These are phyloP conservation scores for Houttuynia cordata DNA, from an alignment of 164 flowering plant species.

Conservation along the genomic window DNA sequence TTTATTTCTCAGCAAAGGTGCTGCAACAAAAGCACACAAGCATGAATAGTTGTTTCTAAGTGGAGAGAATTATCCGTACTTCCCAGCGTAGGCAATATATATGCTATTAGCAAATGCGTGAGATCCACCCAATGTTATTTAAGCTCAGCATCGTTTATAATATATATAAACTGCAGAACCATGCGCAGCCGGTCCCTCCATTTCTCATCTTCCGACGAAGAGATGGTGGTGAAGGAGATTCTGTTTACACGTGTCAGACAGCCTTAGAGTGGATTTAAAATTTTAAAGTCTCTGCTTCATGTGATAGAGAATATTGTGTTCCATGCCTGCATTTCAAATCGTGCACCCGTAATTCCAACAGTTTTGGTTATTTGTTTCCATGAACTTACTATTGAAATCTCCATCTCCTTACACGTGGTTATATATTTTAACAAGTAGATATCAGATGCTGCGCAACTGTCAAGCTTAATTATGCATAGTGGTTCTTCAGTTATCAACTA, in stretches of 20 bases:
- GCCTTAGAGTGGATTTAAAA: conserved; percentile 39
- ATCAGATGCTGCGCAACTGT: no score
- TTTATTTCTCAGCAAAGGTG: no score
- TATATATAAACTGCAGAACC: background rate
- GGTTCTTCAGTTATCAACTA: no score
- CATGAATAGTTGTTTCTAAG: no score
- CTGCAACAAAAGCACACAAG: background rate
- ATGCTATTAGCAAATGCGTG: background rate
- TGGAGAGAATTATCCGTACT: background rate
- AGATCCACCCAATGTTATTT: background rate
- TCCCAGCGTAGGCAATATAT: background rate
- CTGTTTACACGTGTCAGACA: conserved; percentile 54
- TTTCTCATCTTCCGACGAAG: conserved; percentile 42
- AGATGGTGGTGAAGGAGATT: conserved; percentile 49
- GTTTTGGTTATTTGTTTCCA: background rate
- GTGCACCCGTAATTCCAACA: background rate
- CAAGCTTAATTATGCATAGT: no score
- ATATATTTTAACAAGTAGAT: no score
- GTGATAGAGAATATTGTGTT: conserved; percentile 46
- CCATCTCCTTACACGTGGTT: no score
- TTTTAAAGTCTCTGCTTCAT: conserved; percentile 42
- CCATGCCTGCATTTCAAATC: conserved; percentile 18
- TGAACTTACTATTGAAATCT: background rate
- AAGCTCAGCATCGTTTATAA: background rate
- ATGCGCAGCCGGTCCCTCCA: conserved; percentile 14